Conservation (phyloP, 306 rosid species). For the Prunus kanzakura region DNA sequence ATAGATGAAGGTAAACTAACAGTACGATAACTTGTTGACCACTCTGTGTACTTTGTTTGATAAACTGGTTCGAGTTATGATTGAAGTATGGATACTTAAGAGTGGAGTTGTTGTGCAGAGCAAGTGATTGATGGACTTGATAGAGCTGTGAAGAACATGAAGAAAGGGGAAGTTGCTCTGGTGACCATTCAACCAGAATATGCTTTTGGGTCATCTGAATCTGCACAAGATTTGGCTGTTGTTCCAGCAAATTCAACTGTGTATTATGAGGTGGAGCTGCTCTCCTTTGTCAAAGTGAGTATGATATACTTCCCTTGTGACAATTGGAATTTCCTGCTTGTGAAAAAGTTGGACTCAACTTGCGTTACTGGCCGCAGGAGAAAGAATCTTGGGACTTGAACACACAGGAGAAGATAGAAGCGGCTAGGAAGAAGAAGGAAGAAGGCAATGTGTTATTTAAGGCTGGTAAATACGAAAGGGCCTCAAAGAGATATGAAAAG, state of each 20-base stretch:
- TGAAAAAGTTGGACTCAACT: background rate
- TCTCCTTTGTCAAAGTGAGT: slow-evolving; percentile 74
- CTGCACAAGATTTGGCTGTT: slow-evolving; percentile 62
- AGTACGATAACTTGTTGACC: background rate
- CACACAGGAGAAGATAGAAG: slow-evolving; percentile 40
- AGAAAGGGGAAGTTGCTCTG: slow-evolving; percentile 74
- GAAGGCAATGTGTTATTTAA: slow-evolving; percentile 45
- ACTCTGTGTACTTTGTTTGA: no score
- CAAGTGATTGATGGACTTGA: slow-evolving; percentile 91
- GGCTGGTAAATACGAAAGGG: slow-evolving; percentile 43
- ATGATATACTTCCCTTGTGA: background rate
- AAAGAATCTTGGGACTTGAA: slow-evolving; percentile 50
- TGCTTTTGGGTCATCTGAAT: slow-evolving; percentile 63
- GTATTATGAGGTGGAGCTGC: slow-evolving; percentile 66
- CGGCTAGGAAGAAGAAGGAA: slow-evolving; percentile 43
- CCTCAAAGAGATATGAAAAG: slow-evolving; percentile 47
- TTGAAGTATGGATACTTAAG: background rate
- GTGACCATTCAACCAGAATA: slow-evolving; percentile 73
- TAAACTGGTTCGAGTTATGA: background rate
- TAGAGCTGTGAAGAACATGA: slow-evolving; percentile 77
- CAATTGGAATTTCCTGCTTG: background rate
- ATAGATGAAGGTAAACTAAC: slow-evolving; percentile 64
- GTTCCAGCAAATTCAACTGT: slow-evolving; percentile 76
- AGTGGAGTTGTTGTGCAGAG: slow-evolving; percentile 35
- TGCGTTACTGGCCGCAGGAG: slow-evolving; percentile 14